Conservation (phyloP, 352 stramenopile species). For the Elongisporangium undulatum region DNA sequence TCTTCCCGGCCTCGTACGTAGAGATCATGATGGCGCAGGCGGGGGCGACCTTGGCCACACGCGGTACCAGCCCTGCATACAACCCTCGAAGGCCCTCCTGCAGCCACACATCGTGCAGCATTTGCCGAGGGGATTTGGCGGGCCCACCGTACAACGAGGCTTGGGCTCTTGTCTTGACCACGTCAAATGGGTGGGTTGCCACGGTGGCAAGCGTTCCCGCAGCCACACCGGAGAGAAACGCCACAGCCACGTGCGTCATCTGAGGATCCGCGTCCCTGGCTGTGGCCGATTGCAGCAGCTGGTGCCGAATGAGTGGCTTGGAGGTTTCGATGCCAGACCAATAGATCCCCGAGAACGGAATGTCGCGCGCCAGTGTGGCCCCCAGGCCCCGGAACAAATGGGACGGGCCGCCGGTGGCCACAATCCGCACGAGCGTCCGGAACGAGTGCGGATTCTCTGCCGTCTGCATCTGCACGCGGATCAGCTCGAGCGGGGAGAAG, state of each 20-base stretch:
- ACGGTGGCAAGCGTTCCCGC: constrained; percentile 85
- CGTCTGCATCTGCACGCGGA: constrained; percentile 84
- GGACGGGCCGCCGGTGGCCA: constrained; percentile 31
- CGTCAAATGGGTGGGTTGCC: constrained; percentile 93
- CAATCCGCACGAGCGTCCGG: constrained; percentile 27
- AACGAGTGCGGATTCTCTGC: constrained; percentile 52
- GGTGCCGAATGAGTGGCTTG: constrained; percentile 38
- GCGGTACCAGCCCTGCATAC: constrained; percentile 40
- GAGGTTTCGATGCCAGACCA: constrained; percentile 90
- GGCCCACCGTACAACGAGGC: constrained; percentile 39
- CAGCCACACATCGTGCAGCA: constrained; percentile 45
- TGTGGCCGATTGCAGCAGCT: background rate
- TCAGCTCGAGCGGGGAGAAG: constrained; percentile 84
- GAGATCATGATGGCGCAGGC: constrained; percentile 82
- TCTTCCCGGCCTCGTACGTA: constrained; percentile 67
- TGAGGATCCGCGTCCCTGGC: constrained; percentile 1
- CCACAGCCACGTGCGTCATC: constrained; percentile 38
- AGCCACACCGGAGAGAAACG: constrained; percentile 81
- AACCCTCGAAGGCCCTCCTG: constrained; percentile 38
- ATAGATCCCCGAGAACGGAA: constrained; percentile 95
- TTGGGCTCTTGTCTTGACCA: constrained; percentile 92
- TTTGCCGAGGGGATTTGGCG: constrained; percentile 10
- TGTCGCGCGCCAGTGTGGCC: constrained; percentile 90
- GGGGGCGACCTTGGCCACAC: constrained; percentile 66
- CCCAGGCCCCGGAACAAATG: constrained; percentile 70